phyloP scores from a whole-genome alignment of 169 alveolate genomes.

The Cryptosporidium ubiquitum region DNA sequence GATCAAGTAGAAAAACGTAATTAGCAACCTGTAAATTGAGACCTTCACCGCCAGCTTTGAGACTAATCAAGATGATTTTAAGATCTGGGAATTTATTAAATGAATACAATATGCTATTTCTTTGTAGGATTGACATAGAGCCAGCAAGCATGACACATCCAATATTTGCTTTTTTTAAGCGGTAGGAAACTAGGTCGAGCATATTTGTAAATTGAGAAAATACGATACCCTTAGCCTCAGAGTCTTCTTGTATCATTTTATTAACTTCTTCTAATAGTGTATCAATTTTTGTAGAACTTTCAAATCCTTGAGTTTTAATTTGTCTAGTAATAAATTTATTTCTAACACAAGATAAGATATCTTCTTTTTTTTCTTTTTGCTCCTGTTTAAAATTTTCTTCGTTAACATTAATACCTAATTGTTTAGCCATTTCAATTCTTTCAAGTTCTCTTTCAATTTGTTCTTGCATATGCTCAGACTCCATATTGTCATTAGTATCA shows the following conservation, averaged over 20 bases:
- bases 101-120: conserved; percentile 85
- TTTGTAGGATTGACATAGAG: conserved; percentile 81
- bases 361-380: conserved; percentile 14
- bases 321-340: conserved; percentile 80
- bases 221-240: conserved; percentile 85
- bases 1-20: conserved; percentile 95
- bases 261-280: conserved; percentile 84
- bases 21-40: conserved; percentile 97
- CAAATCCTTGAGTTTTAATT: conserved; percentile 81
- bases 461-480: conserved; percentile 66
- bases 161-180: conserved; percentile 84
- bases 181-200: conserved; percentile 87
- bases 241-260: conserved; percentile 75
- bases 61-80: conserved; percentile 88
- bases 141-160: conserved; percentile 85
- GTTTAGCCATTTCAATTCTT: conserved; percentile 52
- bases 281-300: conserved; percentile 83
- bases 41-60: conserved; percentile 99
- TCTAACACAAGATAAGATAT: conserved; percentile 28
- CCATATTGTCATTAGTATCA: conserved; percentile 55
- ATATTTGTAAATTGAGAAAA: conserved; percentile 89
- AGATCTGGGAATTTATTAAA: conserved; percentile 85
- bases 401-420: conserved; percentile 19
- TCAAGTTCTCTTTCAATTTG: conserved; percentile 75
- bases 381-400: background rate